These are phyloP conservation scores for Alternaria gaisen DNA, from an alignment of 2,329 filamentous ascomycete genomes.

Conservation along the genomic window DNA sequence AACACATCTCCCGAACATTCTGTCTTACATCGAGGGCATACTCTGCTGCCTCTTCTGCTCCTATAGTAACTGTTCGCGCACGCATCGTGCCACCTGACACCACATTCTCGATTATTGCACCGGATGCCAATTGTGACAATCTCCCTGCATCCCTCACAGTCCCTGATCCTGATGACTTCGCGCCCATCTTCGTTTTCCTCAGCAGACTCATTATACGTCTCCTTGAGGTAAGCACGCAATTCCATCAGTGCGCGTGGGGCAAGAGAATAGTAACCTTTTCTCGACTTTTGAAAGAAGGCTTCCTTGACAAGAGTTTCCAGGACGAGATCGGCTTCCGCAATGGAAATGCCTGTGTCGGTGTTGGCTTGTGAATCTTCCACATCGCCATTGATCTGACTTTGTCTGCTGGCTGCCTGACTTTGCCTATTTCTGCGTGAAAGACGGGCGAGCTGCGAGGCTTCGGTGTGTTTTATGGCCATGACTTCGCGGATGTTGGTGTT, in stretches of 20 bases:
- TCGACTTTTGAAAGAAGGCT: slow-evolving; percentile 84
- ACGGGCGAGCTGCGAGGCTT: slow-evolving; percentile 75
- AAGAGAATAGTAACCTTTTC: slow-evolving; percentile 76
- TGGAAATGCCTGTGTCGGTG: slow-evolving; percentile 66
- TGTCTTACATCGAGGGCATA: slow-evolving; percentile 44
- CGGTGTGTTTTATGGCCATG: slow-evolving; percentile 80
- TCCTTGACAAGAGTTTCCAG: slow-evolving; percentile 76
- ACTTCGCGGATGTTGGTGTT: slow-evolving; percentile 83
- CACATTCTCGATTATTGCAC: slow-evolving; percentile 41
- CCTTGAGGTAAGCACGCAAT: slow-evolving; percentile 82
- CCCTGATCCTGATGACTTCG: slow-evolving; percentile 73
- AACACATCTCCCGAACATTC: slow-evolving; percentile 62
- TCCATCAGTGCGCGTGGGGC: slow-evolving; percentile 84
- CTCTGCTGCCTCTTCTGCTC: slow-evolving; percentile 24
- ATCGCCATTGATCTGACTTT: slow-evolving; percentile 40
- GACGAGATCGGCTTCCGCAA: slow-evolving; percentile 78
- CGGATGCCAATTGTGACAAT: slow-evolving; percentile 74
- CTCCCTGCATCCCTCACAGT: slow-evolving; percentile 87
- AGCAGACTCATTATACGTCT: slow-evolving; percentile 83
- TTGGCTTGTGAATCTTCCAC: slow-evolving; percentile 53
- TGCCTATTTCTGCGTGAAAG: slow-evolving; percentile 41
- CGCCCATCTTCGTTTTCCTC: slow-evolving; percentile 60
- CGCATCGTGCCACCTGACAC: slow-evolving; percentile 44
- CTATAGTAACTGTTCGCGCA: slow-evolving; percentile 47
- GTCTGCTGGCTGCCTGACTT: slow-evolving; percentile 37